Base-by-base conservation (phyloP, 202 grass and related monocot species). In the Zoysia matrella region DNA sequence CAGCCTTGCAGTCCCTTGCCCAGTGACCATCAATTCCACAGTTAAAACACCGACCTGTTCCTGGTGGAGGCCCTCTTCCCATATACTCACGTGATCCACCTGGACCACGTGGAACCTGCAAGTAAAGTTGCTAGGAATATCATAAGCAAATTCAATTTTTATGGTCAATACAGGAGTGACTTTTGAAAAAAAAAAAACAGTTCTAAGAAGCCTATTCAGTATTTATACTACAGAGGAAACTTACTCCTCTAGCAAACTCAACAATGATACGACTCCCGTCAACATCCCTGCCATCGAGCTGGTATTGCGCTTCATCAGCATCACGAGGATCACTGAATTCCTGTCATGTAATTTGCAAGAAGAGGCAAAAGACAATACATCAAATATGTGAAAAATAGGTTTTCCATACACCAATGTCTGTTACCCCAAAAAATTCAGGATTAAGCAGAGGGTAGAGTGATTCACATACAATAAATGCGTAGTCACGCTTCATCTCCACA, bases 161-260 rank as follows among this genome's bases (percentile, higher is more conserved):
- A 44, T 14, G 74, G 3, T 18, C 47, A 75, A 45, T 82, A 50
- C 7, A 75, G 2, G 52, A 51, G 47, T 60, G 44, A 15, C 11
- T 6, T 57, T 55, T 15, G 11, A 53, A 47, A 6, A 1, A 52
- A 55, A 50, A 3, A 53, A 18, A 51, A 80, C 8, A 79, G 76
- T 43, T 30, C 56, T 60, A 57, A 71, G 11, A 4, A 39, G 8
- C 56, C 11, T 49, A 7, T 10, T 67, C 11, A 43, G 10, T 63
- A 54, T 75, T 45, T 75, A 41, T 43, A 60, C 85, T 57, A 15
- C 15, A 71, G 13, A n/a, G 39, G 18, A 6, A 65, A 61, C 77
- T 83, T 87, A 99, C 96, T 74, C 96, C 96, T 87, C 88, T 92
- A 60, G 96, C 93, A 82, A 96, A 96, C 52, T 99, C 96, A 52